Base-by-base conservation (phyloP, 257 asterid genomes). In the Handroanthus guayacan region DNA sequence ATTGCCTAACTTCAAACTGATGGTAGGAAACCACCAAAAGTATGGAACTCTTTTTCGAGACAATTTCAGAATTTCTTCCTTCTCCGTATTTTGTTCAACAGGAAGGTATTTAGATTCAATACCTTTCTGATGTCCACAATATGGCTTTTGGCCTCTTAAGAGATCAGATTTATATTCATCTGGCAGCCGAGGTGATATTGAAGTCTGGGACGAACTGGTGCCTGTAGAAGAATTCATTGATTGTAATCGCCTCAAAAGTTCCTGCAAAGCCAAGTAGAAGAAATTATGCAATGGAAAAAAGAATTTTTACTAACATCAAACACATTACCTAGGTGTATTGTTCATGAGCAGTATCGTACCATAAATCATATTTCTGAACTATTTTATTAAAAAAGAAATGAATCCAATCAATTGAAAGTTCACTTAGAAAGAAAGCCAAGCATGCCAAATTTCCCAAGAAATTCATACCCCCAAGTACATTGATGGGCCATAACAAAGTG, bases 221-320 rank as follows among this genome's bases (percentile, higher is more conserved):
- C 78, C 84, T 39, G 69, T 67, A 13, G 89, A 71, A 68, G 88
- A 80, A 76, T 75, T 78, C 86, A 88, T 78, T 5, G 96, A 91
- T 62, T 79, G 81, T 67, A 95, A 80, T 79, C 81, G 89, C 89
- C 98, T 87, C 79, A 95, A 80, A 81, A 92, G 87, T 74, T 89
- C 94, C 99, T 95, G 89, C 12, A 58, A 60, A 69, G 55, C 62
- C 50, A 79, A 60, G 71, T 41, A 70, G 62, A 75, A 80, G 56
- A 60, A 37, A 67, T 75, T 18, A 69, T 6, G 61, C 43, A 67
- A 55, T 5, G 8, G 16, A 20, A 36, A 34, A 37, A 54, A 57
- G 5, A 77, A 31, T 17, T 58, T 64, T 65, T 41, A 75, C 52
- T 57, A 41, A 52, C 71, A 73, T 73, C 67, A 67, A 63, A 77